phyloP scores from a whole-genome alignment of 768 basidiomycete species.

The Gyrodon lividus region DNA sequence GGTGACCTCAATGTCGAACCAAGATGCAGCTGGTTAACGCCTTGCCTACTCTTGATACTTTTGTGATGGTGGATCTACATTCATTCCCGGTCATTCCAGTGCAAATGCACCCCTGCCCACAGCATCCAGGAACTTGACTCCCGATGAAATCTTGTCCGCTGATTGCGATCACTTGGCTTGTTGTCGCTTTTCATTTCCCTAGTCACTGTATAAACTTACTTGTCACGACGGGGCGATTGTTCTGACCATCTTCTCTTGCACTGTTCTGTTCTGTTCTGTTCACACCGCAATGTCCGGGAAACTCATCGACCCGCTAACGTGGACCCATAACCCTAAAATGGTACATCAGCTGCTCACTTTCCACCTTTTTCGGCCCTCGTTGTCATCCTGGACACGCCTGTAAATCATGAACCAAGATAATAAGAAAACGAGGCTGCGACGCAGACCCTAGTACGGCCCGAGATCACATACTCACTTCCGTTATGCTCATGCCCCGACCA shows the following conservation, averaged over 20 bases:
- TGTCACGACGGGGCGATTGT: constrained; percentile 16
- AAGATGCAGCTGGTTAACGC: no score
- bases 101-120: constrained; percentile 15
- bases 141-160: constrained; percentile 25
- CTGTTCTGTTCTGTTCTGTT: constrained; percentile 38
- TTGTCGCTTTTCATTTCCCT: constrained; percentile 14
- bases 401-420: constrained; percentile 21
- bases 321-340: constrained; percentile 40
- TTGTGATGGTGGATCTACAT: constrained; percentile 33
- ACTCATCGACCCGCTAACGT: constrained; percentile 24
- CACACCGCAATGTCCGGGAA: constrained; percentile 45
- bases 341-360: constrained; percentile 34
- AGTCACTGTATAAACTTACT: constrained; percentile 1
- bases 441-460: constrained; percentile 18
- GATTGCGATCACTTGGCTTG: constrained; percentile 22
- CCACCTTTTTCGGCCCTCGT: constrained; percentile 21
- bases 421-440: constrained; percentile 28
- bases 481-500: constrained; percentile 20
- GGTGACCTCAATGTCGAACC: constrained; percentile 4
- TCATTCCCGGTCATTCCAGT: constrained; percentile 30
- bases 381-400: constrained; percentile 27
- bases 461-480: constrained; percentile 18
- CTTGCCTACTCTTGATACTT: constrained; percentile 1
- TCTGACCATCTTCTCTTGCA: constrained; percentile 4
- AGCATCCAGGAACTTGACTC: constrained; percentile 29